Base-by-base conservation (phyloP, 768 basidiomycete genomes). In the Lentinula aciculospora region DNA sequence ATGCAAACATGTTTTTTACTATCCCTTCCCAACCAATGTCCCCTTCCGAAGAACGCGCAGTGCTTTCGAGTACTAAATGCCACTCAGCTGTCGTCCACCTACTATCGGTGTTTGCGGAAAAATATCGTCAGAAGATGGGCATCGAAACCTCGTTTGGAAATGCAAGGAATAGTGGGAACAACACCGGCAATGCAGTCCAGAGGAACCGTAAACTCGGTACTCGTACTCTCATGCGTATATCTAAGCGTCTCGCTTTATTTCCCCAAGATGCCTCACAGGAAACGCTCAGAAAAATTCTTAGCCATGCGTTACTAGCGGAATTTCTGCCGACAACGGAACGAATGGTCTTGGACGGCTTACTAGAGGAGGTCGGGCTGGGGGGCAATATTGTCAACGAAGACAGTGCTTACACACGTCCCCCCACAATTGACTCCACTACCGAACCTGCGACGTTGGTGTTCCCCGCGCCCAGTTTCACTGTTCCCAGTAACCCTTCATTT, bases 1-100 rank as follows among this genome's bases (percentile, higher is more conserved):
- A 86, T 64, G 79, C 82, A 25, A 86, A 86, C 63, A 86, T 86
- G 84, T 86, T 88, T 74, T 82, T 86, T 67, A 68, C 84, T 9
- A 66, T 88, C 13, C 78, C 81, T 7, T 75, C 79, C 42, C 81
- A 81, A 62, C 83, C 84, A 1, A 88, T 88, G 85, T 72, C 74
- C 28, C 61, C 58, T 13, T 61, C 66, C 0, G 85, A 88, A 65
- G 84, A 88, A 68, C 61, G 65, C 0, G 60, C 65, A 2, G 67
- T 85, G 13, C 79, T 88, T 2, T 61, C 67, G 17, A 71, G 75
- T 8, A 83, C 84, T 0, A 81, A 80, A 3, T 86, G 84, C 62
- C 64, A 76, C 0, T 58, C 65, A 1, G 45, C 60, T 2, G 49
- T 71, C 31, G 68, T 81, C 12, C 66, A 77, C 1, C 67, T 65